Percentiles rank a stretch among this genome's conserved stretches.
phyloP scores from a whole-genome alignment of 1,284 basidiomycete species.

The Boletus semigastroideus region DNA sequence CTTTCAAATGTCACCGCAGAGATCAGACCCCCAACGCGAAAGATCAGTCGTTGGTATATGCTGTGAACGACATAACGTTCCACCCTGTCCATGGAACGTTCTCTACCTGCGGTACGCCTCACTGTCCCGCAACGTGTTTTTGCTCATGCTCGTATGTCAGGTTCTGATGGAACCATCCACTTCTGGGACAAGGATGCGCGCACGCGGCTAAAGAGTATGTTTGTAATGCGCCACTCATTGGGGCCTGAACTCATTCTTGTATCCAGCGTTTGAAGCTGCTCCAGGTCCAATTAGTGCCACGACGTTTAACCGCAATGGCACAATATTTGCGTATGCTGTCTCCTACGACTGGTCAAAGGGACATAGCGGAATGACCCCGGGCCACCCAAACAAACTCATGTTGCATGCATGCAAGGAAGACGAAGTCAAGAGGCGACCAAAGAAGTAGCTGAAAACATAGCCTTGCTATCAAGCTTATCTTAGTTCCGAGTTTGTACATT shows the following conservation, averaged over 20 bases:
- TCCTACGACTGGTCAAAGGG: constrained; percentile 93
- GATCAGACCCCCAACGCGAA: constrained; percentile 65
- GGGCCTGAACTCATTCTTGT: constrained; percentile 4
- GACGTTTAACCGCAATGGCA: constrained; percentile 82
- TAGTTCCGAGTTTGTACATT: constrained; percentile 1
- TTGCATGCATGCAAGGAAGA: constrained; percentile 89
- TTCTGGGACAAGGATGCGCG: constrained; percentile 92
- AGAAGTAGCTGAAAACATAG: constrained; percentile 39
- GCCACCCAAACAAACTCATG: constrained; percentile 85
- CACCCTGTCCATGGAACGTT: constrained; percentile 94
- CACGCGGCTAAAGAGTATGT: constrained; percentile 83
- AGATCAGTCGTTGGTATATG: constrained; percentile 81
- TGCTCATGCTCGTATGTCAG: constrained; percentile 35
- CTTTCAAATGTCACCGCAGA: constrained; percentile 94
- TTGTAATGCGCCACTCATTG: background rate
- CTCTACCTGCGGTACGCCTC: constrained; percentile 79
- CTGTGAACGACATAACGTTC: constrained; percentile 92
- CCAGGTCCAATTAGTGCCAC: constrained; percentile 72
- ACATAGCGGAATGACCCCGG: constrained; percentile 81
- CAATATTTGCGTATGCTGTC: constrained; percentile 87
- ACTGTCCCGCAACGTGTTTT: constrained; percentile 25
- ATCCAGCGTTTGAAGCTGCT: constrained; percentile 47
- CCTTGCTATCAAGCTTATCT: constrained; percentile 4
- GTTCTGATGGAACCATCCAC: constrained; percentile 78
- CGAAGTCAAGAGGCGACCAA: constrained; percentile 75